Conservation (phyloP, 345 rosid genomes). For the Schrenkiella parvula region DNA sequence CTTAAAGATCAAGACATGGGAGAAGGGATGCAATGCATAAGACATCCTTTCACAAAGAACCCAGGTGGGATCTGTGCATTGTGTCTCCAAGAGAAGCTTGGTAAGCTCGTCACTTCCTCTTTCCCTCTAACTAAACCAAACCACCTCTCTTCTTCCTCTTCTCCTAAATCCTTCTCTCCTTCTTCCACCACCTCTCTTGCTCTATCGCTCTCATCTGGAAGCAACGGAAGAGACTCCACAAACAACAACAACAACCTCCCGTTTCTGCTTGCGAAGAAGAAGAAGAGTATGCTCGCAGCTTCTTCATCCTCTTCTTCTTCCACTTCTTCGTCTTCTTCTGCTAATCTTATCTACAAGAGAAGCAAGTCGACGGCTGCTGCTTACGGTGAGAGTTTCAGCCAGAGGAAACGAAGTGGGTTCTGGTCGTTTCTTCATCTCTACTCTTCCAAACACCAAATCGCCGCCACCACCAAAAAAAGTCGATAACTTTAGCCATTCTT, state of each 20-base stretch:
- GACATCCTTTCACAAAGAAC: slow-evolving; percentile 71
- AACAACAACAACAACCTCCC: slow-evolving; percentile 45
- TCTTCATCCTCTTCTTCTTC: slow-evolving; percentile 40
- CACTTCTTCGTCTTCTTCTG: slow-evolving; percentile 28
- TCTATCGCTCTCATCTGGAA: slow-evolving; percentile 39
- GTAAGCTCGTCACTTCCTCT: slow-evolving; percentile 89
- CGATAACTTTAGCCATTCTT: slow-evolving; percentile 26
- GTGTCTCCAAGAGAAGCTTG: slow-evolving; percentile 96
- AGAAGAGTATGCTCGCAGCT: slow-evolving; percentile 52
- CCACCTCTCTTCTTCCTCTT: slow-evolving; percentile 48
- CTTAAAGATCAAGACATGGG: slow-evolving; percentile 59
- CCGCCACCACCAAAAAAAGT: slow-evolving; percentile 18
- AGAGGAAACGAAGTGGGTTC: slow-evolving; percentile 66
- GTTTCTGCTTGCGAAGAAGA: slow-evolving; percentile 70
- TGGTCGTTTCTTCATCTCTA: slow-evolving; percentile 84
- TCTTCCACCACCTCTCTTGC: slow-evolving; percentile 32
- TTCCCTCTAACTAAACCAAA: slow-evolving; percentile 56
- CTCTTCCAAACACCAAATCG: slow-evolving; percentile 31
- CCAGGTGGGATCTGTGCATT: slow-evolving; percentile 98
- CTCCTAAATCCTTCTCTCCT: slow-evolving; percentile 47
- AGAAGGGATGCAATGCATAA: slow-evolving; percentile 70
- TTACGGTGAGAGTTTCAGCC: slow-evolving; percentile 35
- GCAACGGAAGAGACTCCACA: slow-evolving; percentile 10
- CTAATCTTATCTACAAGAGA: slow-evolving; percentile 62
- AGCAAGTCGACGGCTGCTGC: slow-evolving; percentile 65